Evolutionary conservation across 2,329 filamentous ascomycete species (phyloP), one percentile per base, ranked within the genome.

Genomic region (Colletotrichum lindemuthianum): DNA sequence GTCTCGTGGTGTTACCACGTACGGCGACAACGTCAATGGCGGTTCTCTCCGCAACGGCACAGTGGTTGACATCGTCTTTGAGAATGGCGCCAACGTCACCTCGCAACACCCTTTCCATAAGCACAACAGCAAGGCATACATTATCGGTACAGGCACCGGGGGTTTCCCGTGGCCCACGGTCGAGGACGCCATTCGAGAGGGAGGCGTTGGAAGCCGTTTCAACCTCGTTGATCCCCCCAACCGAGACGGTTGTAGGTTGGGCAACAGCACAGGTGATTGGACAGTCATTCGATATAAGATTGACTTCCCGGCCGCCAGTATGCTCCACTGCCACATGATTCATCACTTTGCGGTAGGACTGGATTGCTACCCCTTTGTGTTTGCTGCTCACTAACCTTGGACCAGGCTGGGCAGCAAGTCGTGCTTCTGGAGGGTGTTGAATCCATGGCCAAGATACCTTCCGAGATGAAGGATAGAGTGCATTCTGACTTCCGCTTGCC

Each of bases 271-370:
- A 5, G 57, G 60, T 8, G 57, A 64, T 44, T 64, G 57, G 60
- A 51, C 60, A 6, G 60, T 64, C n/a, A 64, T 64, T n/a, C 56
- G 60, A 36, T 64, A 64, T 12, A 56, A 64, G 50, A 64, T 64
- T 8, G 43, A 49, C 2, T 64, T 60, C 40, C 60, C 60, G 34
- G 57, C 60, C 2, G 60, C 57, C 4, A 64, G 57, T n/a, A 64
- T 64, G 60, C 60, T 64, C 45, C 57, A 64, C 15, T 64, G 60
- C 24, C 60, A 64, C 5, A 64, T 64, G 60, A 64, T 60, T 12
- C 57, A 60, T n/a, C 60, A 64, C 16, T 64, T 64, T 12, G 60
- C 57, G 9, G 57, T 64, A 60, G 54, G 60, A 11, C 33, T n/a
- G 9, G 5, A 9, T 8, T 32, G 7, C 41, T 32, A 13, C n/a